phyloP scores from a whole-genome alignment of 495 filamentous ascomycete species.

The Amphirosellinia nigrospora region DNA sequence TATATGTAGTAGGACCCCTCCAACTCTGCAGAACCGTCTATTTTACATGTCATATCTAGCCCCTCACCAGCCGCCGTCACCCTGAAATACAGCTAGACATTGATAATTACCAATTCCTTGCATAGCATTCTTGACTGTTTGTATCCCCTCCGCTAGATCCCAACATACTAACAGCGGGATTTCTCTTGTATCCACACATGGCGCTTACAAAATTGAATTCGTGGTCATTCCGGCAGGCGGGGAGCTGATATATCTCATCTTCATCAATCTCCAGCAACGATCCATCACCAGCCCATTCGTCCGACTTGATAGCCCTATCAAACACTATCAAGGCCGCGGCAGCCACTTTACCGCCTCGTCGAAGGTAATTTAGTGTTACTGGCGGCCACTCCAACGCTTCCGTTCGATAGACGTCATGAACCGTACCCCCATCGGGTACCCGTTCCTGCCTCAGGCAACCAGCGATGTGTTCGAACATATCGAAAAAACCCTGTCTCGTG shows the following conservation, averaged over 20 bases:
- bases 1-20: too few relatives aligned
- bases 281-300: slow-evolving; percentile 10
- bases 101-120: not conserved
- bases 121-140: not conserved
- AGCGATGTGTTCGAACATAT: slow-evolving; percentile 1
- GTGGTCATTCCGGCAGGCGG: slow-evolving; percentile 4
- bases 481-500: slow-evolving; percentile 9
- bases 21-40: too few relatives aligned
- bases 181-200: not conserved
- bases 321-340: slow-evolving; percentile 4
- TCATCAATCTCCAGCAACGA: not conserved
- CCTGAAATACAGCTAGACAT: not conserved
- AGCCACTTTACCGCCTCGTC: slow-evolving; percentile 1
- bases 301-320: not conserved
- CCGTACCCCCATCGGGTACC: not conserved
- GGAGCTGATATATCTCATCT: not conserved
- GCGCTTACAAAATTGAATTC: slow-evolving; percentile 1
- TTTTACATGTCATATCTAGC: too few relatives aligned
- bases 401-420: not conserved
- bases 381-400: not conserved
- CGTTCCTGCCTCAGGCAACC: not conserved
- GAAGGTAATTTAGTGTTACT: not conserved
- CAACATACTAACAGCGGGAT: not conserved
- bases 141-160: not conserved
- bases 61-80: too few relatives aligned